A percentile compares a stretch with the other conserved stretches of the same genome.
These are phyloP conservation scores for Onygenales sp. DNA, from an alignment of 2,329 filamentous ascomycete species.

Conservation along the genomic window DNA sequence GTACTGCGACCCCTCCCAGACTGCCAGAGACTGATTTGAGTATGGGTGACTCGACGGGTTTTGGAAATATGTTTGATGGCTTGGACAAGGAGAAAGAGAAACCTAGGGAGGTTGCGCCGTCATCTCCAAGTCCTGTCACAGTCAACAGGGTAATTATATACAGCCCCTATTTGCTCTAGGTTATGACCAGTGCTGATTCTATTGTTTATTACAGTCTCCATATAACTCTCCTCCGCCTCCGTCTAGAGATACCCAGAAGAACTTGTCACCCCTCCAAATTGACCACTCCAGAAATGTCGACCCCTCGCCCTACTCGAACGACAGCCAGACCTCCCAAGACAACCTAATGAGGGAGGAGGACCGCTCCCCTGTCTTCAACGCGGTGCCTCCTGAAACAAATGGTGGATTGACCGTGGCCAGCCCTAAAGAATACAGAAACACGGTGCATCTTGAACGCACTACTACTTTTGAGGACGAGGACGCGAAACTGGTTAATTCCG, in stretches of 20 bases:
- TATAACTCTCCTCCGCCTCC: slow-evolving; percentile 14
- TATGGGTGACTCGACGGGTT: slow-evolving; percentile 33
- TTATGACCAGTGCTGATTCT: too few species aligned
- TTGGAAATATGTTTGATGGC: slow-evolving; percentile 44
- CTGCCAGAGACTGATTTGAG: slow-evolving; percentile 37
- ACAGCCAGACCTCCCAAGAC: slow-evolving; percentile 42
- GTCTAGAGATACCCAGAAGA: slow-evolving; percentile 9
- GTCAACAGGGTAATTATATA: too few species aligned
- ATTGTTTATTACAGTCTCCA: slow-evolving; percentile 7
- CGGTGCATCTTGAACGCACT: not conserved
- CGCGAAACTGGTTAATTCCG: not conserved
- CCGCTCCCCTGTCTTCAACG: not conserved
- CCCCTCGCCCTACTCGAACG: slow-evolving; percentile 43
- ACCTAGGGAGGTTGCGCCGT: not conserved
- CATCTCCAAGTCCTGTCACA: not conserved
- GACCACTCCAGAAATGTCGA: slow-evolving; percentile 36
- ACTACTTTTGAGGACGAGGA: not conserved
- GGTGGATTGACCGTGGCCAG: not conserved
- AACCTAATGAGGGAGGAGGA: slow-evolving; percentile 30
- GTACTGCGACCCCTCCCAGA: slow-evolving; percentile 43
- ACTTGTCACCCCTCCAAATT: slow-evolving; percentile 35
- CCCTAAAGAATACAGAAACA: not conserved
- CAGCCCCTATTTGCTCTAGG: too few species aligned
- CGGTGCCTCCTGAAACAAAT: too few species aligned
- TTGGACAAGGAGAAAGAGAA: slow-evolving; percentile 27